phyloP scores from a whole-genome alignment of 2,329 filamentous ascomycete species.

The Graphilbum sp. region DNA sequence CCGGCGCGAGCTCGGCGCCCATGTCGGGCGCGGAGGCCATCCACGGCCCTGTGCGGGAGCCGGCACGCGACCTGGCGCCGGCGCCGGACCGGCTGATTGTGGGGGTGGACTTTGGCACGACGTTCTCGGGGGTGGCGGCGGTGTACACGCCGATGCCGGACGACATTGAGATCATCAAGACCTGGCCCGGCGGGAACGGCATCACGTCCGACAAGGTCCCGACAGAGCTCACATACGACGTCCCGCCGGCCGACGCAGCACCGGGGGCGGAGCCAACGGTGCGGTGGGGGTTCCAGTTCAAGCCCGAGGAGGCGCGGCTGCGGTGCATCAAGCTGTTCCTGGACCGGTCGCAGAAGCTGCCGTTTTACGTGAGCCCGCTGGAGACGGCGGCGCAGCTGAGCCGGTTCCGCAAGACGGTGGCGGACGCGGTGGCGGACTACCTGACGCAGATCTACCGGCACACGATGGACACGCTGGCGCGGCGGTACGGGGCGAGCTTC shows the following conservation, averaged over 20 bases:
- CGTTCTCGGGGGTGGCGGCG: conserved; percentile 60
- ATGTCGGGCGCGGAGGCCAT: conserved; percentile 45
- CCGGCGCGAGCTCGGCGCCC: background rate
- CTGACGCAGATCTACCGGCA: conserved; percentile 60
- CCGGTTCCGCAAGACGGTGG: conserved; percentile 58
- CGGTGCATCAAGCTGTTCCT: conserved; percentile 76
- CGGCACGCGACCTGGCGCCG: conserved; percentile 32
- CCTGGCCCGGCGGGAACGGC: conserved; percentile 68
- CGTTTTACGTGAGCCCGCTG: conserved; percentile 62
- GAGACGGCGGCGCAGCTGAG: conserved; percentile 65
- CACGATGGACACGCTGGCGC: conserved; percentile 61
- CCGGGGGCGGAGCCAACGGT: too few species aligned
- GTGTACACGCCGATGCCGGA: conserved; percentile 63
- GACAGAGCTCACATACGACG: conserved; percentile 55
- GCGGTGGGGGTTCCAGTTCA: conserved; percentile 76
- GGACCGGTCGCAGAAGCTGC: conserved; percentile 63
- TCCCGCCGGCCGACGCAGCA: conserved; percentile 18
- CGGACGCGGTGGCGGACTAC: conserved; percentile 67
- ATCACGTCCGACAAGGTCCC: conserved; percentile 83
- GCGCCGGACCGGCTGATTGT: conserved; percentile 53
- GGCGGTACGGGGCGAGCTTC: conserved; percentile 62
- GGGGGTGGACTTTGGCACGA: conserved; percentile 73
- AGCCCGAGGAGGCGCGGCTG: conserved; percentile 57
- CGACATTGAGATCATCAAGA: conserved; percentile 71
- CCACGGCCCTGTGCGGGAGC: conserved; percentile 42